A percentile compares a stretch with the other conserved stretches of the same genome.
Conservation (phyloP, 108 stramenopile genomes). For the Bacterosira constricta region DNA sequence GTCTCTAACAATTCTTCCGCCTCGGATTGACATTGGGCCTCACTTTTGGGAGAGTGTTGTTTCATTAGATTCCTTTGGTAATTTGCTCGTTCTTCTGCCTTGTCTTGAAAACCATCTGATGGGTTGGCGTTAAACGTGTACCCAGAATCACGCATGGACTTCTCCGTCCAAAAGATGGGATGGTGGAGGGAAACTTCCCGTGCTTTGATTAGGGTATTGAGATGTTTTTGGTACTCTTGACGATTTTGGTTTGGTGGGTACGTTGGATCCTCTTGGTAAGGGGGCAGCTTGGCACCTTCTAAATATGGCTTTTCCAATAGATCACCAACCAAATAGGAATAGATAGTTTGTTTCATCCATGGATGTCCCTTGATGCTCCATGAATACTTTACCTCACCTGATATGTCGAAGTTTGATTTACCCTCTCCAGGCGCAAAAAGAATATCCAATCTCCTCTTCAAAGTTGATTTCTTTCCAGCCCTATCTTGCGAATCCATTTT, state of each 20-base stretch:
- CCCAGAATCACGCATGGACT: conserved; percentile 15
- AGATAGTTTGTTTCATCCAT: conserved; percentile 34
- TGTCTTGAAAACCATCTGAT: neutral
- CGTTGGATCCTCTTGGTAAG: conserved; percentile 30
- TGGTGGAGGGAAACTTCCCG: conserved; percentile 29
- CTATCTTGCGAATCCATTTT: conserved; percentile 5
- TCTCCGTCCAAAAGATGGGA: conserved; percentile 36
- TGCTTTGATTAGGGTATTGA: conserved; percentile 27
- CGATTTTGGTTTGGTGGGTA: conserved; percentile 53
- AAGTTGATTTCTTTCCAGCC: conserved; percentile 21
- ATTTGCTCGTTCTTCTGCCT: neutral
- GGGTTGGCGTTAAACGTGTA: neutral
- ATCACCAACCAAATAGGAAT: conserved; percentile 36
- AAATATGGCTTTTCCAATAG: conserved; percentile 21
- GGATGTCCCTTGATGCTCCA: conserved; percentile 37
- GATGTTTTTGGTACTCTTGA: conserved; percentile 10
- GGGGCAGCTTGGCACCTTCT: neutral
- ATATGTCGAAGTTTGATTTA: neutral
- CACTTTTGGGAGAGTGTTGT: conserved; percentile 16
- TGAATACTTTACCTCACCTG: conserved; percentile 5
- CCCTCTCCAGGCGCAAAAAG: conserved; percentile 10
- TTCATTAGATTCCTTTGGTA: conserved; percentile 5
- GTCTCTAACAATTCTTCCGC: conserved; percentile 30
- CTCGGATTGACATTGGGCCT: conserved; percentile 17
- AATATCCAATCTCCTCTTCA: conserved; percentile 23